Evolutionary conservation across 2,329 filamentous ascomycete genomes (phyloP).

Genomic region (Orbilia oligospora): DNA sequence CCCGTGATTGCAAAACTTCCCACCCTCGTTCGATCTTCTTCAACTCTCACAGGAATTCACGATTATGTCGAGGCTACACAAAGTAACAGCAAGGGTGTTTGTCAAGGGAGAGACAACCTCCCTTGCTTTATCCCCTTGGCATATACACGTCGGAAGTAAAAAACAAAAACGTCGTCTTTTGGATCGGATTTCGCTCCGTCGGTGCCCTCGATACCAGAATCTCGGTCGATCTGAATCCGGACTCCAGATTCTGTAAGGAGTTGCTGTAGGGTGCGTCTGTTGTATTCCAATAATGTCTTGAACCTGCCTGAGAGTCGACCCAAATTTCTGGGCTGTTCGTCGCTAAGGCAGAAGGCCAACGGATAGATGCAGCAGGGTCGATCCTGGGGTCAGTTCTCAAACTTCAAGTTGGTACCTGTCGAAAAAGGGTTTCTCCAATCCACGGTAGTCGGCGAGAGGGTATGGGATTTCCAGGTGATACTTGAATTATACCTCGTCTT

Average conservation of each 20-base stretch:
- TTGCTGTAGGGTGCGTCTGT: slow-evolving; percentile 10
- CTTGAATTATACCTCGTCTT: slow-evolving; percentile 21
- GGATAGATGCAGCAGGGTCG: slow-evolving; percentile 57
- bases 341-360: slow-evolving; percentile 52
- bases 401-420: slow-evolving; percentile 40
- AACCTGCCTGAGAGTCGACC: slow-evolving; percentile 19
- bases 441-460: slow-evolving; percentile 4
- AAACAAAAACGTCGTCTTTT: slow-evolving; percentile 40
- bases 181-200: slow-evolving; percentile 41
- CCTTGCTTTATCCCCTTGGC: slow-evolving; percentile 53
- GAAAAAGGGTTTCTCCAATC: slow-evolving; percentile 10
- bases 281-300: slow-evolving; percentile 27
- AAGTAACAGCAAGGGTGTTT: slow-evolving; percentile 54
- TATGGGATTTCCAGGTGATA: slow-evolving; percentile 5
- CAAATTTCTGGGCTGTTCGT: slow-evolving; percentile 48
- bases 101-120: slow-evolving; percentile 35
- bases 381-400: slow-evolving; percentile 39
- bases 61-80: slow-evolving; percentile 39
- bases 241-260: slow-evolving; percentile 15
- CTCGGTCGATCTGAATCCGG: slow-evolving; percentile 22
- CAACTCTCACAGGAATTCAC: slow-evolving; percentile 35
- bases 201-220: slow-evolving; percentile 25
- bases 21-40: slow-evolving; percentile 29
- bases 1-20: slow-evolving; percentile 46
- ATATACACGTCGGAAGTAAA: slow-evolving; percentile 41